Evolutionary conservation across 176 grass and related monocot species (phyloP).

Genomic region (Lolium multiflorum): DNA sequence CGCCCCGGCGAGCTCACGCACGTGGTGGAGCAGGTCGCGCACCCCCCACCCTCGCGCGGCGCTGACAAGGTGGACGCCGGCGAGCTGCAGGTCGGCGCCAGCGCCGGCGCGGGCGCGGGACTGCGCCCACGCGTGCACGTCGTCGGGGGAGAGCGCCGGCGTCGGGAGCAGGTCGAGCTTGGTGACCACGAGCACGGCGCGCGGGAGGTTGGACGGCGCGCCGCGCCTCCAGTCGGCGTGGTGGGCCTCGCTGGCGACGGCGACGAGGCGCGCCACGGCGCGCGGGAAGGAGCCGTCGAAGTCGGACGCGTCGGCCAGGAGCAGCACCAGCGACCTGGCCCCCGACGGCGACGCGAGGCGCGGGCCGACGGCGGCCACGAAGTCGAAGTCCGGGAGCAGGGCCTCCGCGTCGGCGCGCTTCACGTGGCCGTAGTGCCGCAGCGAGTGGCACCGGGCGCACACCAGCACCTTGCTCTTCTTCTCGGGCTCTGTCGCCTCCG

Average conservation of each 20-base stretch:
- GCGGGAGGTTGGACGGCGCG: constrained; percentile 60
- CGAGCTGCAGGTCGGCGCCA: constrained; percentile 52
- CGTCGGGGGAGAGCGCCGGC: constrained; percentile 51
- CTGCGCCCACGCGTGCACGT: constrained; percentile 72
- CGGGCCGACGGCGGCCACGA: constrained; percentile 61
- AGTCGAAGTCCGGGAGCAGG: constrained; percentile 85
- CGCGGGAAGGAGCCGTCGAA: constrained; percentile 92
- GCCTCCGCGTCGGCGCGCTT: constrained; percentile 68
- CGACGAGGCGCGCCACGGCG: constrained; percentile 67
- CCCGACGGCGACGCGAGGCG: constrained; percentile 76
- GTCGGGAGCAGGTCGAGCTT: constrained; percentile 84
- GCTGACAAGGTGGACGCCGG: constrained; percentile 73
- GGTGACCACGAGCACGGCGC: constrained; percentile 69
- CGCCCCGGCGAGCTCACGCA: constrained; percentile 61
- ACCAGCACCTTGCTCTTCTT: constrained; percentile 52
- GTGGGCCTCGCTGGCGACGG: constrained; percentile 49
- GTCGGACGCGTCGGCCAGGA: constrained; percentile 72
- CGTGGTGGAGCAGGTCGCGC: constrained; percentile 66
- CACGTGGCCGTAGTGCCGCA: constrained; percentile 77
- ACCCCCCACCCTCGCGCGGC: constrained; percentile 72
- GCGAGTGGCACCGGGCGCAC: constrained; percentile 80
- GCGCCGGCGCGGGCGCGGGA: constrained; percentile 56
- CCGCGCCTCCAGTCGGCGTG: constrained; percentile 53
- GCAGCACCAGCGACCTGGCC: constrained; percentile 77
- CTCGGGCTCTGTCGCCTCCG: background rate